These are phyloP conservation scores for Phascolomyces articulosus DNA, from an alignment of 371 early-diverging fungal species.

Conservation along the genomic window DNA sequence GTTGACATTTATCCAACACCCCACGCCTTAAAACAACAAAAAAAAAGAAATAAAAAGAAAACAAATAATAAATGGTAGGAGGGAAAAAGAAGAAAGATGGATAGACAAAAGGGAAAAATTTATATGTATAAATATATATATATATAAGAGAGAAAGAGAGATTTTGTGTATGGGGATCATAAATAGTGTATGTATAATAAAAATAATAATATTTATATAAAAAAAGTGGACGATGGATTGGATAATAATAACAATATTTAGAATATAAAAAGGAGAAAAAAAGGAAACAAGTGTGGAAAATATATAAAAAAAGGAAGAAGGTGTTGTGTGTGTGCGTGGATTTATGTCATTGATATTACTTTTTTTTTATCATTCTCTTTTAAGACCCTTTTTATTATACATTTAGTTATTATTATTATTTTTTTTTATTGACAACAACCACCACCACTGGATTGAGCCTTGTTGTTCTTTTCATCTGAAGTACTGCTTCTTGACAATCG, in stretches of 20 bases:
- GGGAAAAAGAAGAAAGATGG: neutral
- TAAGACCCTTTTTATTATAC: conserved; percentile 1
- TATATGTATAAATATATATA: neutral
- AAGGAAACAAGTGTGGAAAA: too few species aligned
- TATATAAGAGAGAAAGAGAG: too few species aligned
- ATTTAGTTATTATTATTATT: conserved; percentile 7
- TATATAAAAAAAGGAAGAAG: too few species aligned
- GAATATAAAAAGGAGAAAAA: too few species aligned
- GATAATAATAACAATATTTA: too few species aligned
- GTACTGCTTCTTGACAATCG: conserved; percentile 22
- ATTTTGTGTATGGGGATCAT: too few species aligned
- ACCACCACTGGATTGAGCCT: conserved; percentile 14
- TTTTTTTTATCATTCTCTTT: too few species aligned
- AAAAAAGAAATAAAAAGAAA: neutral
- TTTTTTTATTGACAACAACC: conserved; percentile 15
- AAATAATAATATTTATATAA: too few species aligned
- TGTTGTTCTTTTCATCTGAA: conserved; percentile 18
- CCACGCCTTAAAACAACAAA: neutral
- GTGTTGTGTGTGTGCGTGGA: too few species aligned
- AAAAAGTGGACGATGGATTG: too few species aligned
- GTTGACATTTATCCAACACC: neutral
- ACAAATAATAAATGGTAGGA: neutral
- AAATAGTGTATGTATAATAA: too few species aligned
- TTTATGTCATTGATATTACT: too few species aligned
- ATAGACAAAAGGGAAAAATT: neutral